These are phyloP conservation scores for Ustanciosporium gigantosporum DNA, from an alignment of 1,284 basidiomycete genomes.

Conservation along the genomic window DNA sequence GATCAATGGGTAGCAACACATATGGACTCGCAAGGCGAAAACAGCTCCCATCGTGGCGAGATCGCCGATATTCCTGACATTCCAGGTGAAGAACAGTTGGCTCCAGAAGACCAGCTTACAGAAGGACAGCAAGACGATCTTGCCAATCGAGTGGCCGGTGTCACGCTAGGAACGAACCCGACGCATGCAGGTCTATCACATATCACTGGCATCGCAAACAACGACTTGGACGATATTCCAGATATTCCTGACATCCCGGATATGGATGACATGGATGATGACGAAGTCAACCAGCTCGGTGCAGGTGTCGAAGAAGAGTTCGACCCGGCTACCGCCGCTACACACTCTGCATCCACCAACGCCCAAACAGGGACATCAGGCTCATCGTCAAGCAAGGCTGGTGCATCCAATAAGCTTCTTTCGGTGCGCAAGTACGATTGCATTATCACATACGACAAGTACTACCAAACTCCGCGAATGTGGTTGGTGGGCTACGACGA, in stretches of 20 bases:
- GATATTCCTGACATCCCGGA: slow-evolving; percentile 38
- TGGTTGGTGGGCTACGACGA: slow-evolving; percentile 60
- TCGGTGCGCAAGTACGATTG: slow-evolving; percentile 98
- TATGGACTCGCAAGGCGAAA: slow-evolving; percentile 15
- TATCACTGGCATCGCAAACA: no score
- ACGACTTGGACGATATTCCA: not conserved
- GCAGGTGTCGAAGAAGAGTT: slow-evolving; percentile 52
- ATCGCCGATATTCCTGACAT: slow-evolving; percentile 55
- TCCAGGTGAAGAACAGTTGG: slow-evolving; percentile 40
- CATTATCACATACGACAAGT: slow-evolving; percentile 98
- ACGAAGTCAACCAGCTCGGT: slow-evolving; percentile 47
- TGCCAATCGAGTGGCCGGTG: slow-evolving; percentile 40
- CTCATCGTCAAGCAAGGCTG: slow-evolving; percentile 65
- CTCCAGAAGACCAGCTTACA: slow-evolving; percentile 39
- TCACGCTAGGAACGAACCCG: slow-evolving; percentile 26
- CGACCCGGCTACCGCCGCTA: slow-evolving; percentile 48
- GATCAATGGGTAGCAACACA: slow-evolving; percentile 52
- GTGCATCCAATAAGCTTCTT: slow-evolving; percentile 70
- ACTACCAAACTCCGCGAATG: slow-evolving; percentile 57
- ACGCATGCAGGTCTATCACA: not conserved
- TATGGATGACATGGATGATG: slow-evolving; percentile 51
- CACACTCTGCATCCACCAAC: slow-evolving; percentile 1
- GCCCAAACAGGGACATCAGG: not conserved
- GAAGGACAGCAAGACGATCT: slow-evolving; percentile 51
- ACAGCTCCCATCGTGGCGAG: slow-evolving; percentile 10